Evolutionary conservation across 768 basidiomycete species (phyloP).

Genomic region (Mycena amicta): DNA sequence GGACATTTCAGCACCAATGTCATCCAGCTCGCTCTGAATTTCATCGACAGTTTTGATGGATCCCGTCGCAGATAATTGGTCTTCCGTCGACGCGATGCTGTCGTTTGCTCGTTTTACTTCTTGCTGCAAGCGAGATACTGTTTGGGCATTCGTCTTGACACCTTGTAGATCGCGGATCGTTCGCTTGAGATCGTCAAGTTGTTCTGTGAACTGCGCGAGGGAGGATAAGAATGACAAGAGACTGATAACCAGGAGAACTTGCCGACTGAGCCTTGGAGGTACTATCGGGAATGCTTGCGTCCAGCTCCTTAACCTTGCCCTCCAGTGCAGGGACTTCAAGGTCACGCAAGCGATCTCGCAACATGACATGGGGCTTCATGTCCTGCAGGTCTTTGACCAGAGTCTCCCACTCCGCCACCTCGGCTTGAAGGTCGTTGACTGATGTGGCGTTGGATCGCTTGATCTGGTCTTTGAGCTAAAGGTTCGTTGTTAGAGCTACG

Average conservation of each 20-base stretch:
- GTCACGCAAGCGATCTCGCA: conserved; percentile 54
- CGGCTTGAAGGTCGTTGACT: conserved; percentile 43
- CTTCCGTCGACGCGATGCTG: conserved; percentile 68
- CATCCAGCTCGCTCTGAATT: conserved; percentile 76
- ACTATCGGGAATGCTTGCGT: conserved; percentile 55
- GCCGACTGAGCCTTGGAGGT: conserved; percentile 64
- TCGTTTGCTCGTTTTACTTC: conserved; percentile 61
- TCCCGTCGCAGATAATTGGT: conserved; percentile 69
- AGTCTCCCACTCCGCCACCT: conserved; percentile 60
- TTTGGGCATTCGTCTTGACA: conserved; percentile 63
- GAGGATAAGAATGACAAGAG: background rate
- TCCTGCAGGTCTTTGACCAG: conserved; percentile 60
- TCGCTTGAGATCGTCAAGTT: conserved; percentile 53
- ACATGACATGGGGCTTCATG: conserved; percentile 58
- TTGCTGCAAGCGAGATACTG: conserved; percentile 58
- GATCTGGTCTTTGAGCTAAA: conserved; percentile 72
- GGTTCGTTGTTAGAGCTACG: too few relatives aligned
- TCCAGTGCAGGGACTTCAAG: conserved; percentile 72
- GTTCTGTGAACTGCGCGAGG: conserved; percentile 49
- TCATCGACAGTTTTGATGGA: conserved; percentile 83
- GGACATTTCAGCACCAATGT: conserved; percentile 66
- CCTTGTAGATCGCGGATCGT: conserved; percentile 61
- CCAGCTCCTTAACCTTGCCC: conserved; percentile 58
- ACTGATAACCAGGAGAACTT: conserved; percentile 31
- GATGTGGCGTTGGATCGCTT: conserved; percentile 54